Evolutionary conservation across 202 grass and related monocot species (phyloP).

Genomic region (Digitaria exilis): DNA sequence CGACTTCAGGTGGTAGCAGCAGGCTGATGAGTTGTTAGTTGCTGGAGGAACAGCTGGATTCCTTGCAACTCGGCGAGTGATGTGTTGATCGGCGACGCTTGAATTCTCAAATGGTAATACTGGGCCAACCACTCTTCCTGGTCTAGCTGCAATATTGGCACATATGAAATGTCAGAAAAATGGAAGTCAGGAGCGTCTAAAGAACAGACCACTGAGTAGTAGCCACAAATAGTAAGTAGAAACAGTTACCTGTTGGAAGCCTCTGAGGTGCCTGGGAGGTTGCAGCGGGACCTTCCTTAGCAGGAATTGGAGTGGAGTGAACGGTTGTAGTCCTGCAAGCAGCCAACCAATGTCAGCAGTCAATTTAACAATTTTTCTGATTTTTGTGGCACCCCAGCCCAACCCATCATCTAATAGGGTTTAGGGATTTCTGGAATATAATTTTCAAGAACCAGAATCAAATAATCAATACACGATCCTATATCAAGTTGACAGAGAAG

Average conservation of each 20-base stretch:
- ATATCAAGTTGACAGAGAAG: constrained; percentile 5
- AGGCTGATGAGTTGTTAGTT: constrained; percentile 12
- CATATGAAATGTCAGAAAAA: constrained; percentile 27
- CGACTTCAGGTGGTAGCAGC: constrained; percentile 43
- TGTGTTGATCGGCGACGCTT: constrained; percentile 44
- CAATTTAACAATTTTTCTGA: not conserved
- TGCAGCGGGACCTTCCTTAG: constrained; percentile 39
- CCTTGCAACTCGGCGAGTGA: constrained; percentile 40
- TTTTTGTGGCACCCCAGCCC: not conserved
- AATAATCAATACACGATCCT: not conserved
- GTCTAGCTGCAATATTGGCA: constrained; percentile 50
- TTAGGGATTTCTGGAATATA: not conserved
- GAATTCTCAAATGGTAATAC: constrained; percentile 48
- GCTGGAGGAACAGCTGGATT: constrained; percentile 38
- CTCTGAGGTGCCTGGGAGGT: constrained; percentile 56
- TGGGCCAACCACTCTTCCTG: constrained; percentile 64
- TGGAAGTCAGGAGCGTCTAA: not conserved
- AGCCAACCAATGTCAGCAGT: constrained; percentile 19
- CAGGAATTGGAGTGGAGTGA: constrained; percentile 48
- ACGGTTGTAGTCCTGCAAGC: constrained; percentile 72
- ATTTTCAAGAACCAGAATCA: not conserved
- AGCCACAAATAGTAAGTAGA: not conserved
- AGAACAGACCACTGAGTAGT: not conserved
- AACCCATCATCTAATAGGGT: not conserved
- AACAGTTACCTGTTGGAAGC: constrained; percentile 65